Evolutionary conservation across 2,329 filamentous ascomycete genomes (phyloP).

Genomic region (Colletotrichum brevisporum): DNA sequence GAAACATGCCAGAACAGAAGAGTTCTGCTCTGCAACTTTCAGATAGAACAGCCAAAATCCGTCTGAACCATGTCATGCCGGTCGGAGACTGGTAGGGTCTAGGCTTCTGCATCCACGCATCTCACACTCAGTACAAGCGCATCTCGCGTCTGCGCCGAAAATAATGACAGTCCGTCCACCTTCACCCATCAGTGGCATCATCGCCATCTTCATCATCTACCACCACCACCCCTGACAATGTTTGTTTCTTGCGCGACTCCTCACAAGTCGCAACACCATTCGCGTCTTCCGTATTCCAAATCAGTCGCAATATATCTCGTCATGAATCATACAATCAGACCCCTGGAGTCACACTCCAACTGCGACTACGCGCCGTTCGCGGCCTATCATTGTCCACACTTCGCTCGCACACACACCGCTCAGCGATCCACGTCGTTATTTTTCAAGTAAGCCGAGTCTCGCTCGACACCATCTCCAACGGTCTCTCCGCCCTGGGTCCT

Average conservation of each 20-base stretch:
- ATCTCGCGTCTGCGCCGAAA: constrained; percentile 33
- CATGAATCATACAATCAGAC: constrained; percentile 26
- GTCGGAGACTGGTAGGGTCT: constrained; percentile 9
- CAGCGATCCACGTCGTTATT: constrained; percentile 7
- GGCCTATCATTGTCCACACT: constrained; percentile 6
- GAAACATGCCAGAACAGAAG: constrained; percentile 25
- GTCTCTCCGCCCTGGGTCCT: background rate
- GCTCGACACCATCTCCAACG: constrained; percentile 15
- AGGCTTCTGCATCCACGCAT: background rate
- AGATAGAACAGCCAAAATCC: background rate
- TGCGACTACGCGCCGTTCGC: constrained; percentile 2
- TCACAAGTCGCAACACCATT: constrained; percentile 9
- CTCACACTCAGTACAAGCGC: constrained; percentile 15
- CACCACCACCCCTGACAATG: background rate
- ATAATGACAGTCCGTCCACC: background rate
- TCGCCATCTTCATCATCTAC: background rate
- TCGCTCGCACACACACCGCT: constrained; percentile 22
- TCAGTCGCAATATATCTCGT: constrained; percentile 17
- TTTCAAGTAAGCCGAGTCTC: background rate
- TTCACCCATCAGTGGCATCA: background rate
- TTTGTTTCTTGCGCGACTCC: background rate
- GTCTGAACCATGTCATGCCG: constrained; percentile 27
- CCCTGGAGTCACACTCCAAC: background rate
- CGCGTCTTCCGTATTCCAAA: constrained; percentile 27
- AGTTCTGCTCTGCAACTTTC: background rate